Conservation (phyloP, 2,329 filamentous ascomycete genomes). For the Thelonectria discophora region DNA sequence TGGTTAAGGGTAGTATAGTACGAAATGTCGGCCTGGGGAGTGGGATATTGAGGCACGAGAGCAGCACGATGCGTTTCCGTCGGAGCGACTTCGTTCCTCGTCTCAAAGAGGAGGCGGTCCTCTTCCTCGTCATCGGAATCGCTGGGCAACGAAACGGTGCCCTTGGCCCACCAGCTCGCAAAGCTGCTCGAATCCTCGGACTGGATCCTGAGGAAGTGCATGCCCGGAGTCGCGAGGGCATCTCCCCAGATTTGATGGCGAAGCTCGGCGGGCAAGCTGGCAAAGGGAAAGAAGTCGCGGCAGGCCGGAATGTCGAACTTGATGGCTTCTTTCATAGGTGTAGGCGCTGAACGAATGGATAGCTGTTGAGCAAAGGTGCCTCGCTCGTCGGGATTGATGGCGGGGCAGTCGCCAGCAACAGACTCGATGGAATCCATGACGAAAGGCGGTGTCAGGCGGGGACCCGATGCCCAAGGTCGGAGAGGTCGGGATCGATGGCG, state of each 20-base stretch:
- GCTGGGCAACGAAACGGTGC: constrained; percentile 5
- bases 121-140: constrained; percentile 21
- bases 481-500: neutral
- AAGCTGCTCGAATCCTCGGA: constrained; percentile 25
- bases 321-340: constrained; percentile 23
- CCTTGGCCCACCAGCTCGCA: constrained; percentile 39
- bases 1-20: constrained; percentile 43
- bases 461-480: constrained; percentile 5
- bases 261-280: constrained; percentile 47
- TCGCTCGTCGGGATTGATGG: constrained; percentile 3
- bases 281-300: constrained; percentile 45
- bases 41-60: constrained; percentile 41
- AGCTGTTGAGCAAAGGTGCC: neutral
- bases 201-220: constrained; percentile 48
- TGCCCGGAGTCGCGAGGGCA: constrained; percentile 45
- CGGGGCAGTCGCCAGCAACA: constrained; percentile 17
- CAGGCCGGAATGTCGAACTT: constrained; percentile 47
- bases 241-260: constrained; percentile 48
- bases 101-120: constrained; percentile 38
- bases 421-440: constrained; percentile 16
- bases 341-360: neutral
- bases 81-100: constrained; percentile 36
- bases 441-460: constrained; percentile 2
- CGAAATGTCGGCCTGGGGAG: constrained; percentile 46
- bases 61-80: constrained; percentile 27